Evolutionary conservation across 2,329 filamentous ascomycete genomes (phyloP), one percentile per base, ranked within the genome.

Genomic region (Ceratocystis variospora): DNA sequence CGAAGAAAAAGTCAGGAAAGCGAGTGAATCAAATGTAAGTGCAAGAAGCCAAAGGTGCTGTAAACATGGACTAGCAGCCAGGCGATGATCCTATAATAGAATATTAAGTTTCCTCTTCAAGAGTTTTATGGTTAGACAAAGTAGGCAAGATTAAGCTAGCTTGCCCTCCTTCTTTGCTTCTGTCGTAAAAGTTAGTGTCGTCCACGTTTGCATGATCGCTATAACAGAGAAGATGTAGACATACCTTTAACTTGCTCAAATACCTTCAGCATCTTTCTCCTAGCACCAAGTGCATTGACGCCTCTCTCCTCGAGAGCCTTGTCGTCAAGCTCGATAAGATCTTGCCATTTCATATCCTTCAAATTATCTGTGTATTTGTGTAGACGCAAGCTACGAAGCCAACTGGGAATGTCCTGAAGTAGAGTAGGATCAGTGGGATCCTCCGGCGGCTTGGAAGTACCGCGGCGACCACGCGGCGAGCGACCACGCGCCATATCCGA

Each of bases 351-450:
- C 80, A 97, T 85, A 73, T 97, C 93, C 78, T 97, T 99, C 70
- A 99, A 79, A 71, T 97, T 95, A 71, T 99, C 94, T 8, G 94
- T 99, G 77, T 99, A 99, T 80, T 99, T 99, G 81, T 99, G 94
- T 72, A 99, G 81, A 68, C 94, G 86, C 74, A 97, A 82, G 75
- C 91, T 96, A 74, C 94, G 86, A 72, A 99, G 83, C 94, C 94
- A 99, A 75, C 87, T 88, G 65, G 94, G 93, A 71, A 99, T 96
- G 73, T 99, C 94, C 77, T 96, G 89, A 71, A 99, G 81, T 68
- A 99, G 83, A 53, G 82, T 86, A 17, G 89, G 88, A 75, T 99
- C 94, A 22, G 93, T 97, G 3, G 94, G 94, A 73, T 99, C 94
- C 80, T 99, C 94, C 61, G 94, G 94, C 37, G 94, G 94, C 82